A percentile compares a stretch with the other conserved stretches of the same genome.
phyloP scores from a whole-genome alignment of 768 basidiomycete species.

The Phallus indusiatus region DNA sequence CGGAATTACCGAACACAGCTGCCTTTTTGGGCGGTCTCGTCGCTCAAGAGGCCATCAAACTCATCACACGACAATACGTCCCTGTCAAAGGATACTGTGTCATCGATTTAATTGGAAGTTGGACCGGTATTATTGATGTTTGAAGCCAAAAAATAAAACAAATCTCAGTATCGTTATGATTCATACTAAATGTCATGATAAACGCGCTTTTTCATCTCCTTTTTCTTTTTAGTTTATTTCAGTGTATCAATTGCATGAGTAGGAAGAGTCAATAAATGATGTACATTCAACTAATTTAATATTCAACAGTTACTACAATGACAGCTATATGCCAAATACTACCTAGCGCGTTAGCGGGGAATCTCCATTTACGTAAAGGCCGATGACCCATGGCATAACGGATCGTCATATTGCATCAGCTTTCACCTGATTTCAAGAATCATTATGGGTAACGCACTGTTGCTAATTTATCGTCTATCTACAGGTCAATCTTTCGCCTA shows the following conservation, averaged over 20 bases:
- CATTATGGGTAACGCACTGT: too few relatives aligned
- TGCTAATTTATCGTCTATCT: too few relatives aligned
- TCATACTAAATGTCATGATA: not conserved
- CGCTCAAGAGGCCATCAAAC: constrained; percentile 94
- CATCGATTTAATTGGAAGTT: constrained; percentile 74
- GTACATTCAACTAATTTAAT: not conserved
- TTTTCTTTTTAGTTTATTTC: not conserved
- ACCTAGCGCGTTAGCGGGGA: too few relatives aligned
- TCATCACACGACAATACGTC: constrained; percentile 92
- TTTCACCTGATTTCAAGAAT: too few relatives aligned
- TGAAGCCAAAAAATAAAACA: too few relatives aligned
- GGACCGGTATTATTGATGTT: constrained; percentile 43
- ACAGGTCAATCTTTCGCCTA: too few relatives aligned
- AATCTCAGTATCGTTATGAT: not conserved
- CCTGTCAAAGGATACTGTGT: constrained; percentile 81
- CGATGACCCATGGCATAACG: too few relatives aligned
- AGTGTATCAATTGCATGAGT: not conserved
- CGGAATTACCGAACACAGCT: constrained; percentile 88
- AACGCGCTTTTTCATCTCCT: not conserved
- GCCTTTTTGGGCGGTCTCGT: constrained; percentile 90
- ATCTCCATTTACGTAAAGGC: too few relatives aligned
- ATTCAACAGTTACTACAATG: too few relatives aligned
- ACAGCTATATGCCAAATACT: too few relatives aligned
- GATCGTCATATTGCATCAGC: too few relatives aligned
- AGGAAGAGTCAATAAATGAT: not conserved